Base-by-base conservation (phyloP, 2,329 filamentous ascomycete species). In the Tolypocladium nubicola region DNA sequence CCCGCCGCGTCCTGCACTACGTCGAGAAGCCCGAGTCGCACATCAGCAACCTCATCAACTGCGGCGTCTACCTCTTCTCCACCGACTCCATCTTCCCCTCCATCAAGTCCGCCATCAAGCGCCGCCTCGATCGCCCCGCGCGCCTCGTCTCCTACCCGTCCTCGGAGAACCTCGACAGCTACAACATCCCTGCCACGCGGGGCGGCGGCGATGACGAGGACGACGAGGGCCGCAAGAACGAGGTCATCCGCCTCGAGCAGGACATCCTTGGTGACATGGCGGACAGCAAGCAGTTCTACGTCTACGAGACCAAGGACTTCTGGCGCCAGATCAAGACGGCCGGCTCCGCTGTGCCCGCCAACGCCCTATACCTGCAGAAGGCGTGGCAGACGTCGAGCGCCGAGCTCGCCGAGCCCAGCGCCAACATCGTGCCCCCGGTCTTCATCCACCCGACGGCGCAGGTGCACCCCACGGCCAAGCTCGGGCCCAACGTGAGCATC, bases 281-380 rank as follows among this genome's bases (percentile, higher is more conserved):
- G 60, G 94, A 97, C 75, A 96, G 85, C 82, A 94, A 96, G 76
- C 90, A 94, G 73, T 99, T 99, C 79, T 97, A 91, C 75, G 94
- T 97, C 38, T 89, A 96, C 73, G 94, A 99, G 79, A 97, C 93
- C 63, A 96, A 95, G 78, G 94, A 97, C 73, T 99, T 99, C 75
- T 99, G 94, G 94, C 90, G 94, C 66, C 94, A 99, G 80, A 97
- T 99, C 83, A 99, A 99, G 83, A 97, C 94, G 1, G 94, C 94
- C 59, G 94, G 94, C 59, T 97, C 93, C 7, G 94, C 94, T 54
- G 91, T 99, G 35, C 94, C 94, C 19, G 94, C 94, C 61, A 97
- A 97, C 69, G 94, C 94, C 16, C 83, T 99, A 39, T 99, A 99
- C 76, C 84, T 99, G 56, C 90, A 95, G 71, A 90, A 97, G 78